Evolutionary conservation across 306 rosid genomes (phyloP).

Genomic region (Biancaea sappan): DNA sequence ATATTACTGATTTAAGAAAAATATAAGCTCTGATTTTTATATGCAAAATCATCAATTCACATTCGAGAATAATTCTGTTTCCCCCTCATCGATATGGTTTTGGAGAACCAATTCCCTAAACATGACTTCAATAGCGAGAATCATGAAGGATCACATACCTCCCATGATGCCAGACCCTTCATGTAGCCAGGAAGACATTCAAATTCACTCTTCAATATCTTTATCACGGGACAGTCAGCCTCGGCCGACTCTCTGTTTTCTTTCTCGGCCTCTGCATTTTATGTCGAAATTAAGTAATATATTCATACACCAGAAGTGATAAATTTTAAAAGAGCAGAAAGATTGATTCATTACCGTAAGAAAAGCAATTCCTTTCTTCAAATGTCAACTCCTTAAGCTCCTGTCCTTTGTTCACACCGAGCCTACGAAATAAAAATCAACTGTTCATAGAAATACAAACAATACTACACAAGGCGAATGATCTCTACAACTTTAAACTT

Average conservation of each 20-base stretch:
- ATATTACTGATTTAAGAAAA: neutral
- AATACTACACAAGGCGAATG: slow-evolving; percentile 4
- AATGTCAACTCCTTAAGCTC: slow-evolving; percentile 35
- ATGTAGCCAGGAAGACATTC: slow-evolving; percentile 80
- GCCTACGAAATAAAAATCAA: slow-evolving; percentile 33
- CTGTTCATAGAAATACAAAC: slow-evolving; percentile 27
- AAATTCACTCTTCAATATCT: slow-evolving; percentile 59
- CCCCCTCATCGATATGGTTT: neutral
- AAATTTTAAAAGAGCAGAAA: neutral
- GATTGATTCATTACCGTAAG: slow-evolving; percentile 37
- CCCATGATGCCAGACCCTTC: slow-evolving; percentile 87
- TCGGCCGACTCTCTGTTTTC: slow-evolving; percentile 41
- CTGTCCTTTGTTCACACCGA: slow-evolving; percentile 36
- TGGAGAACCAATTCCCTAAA: neutral
- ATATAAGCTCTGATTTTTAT: neutral
- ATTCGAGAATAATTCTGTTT: neutral
- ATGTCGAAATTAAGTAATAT: slow-evolving; percentile 5
- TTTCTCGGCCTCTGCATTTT: slow-evolving; percentile 42
- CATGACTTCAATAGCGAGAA: slow-evolving; percentile 17
- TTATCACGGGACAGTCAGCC: slow-evolving; percentile 43
- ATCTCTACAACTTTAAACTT: slow-evolving; percentile 42
- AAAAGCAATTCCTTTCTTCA: slow-evolving; percentile 33
- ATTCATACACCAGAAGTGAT: neutral
- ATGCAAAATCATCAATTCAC: neutral
- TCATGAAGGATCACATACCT: slow-evolving; percentile 56